These are phyloP conservation scores for Apophysomyces variabilis DNA, from an alignment of 371 early-diverging fungal species.

Conservation along the genomic window DNA sequence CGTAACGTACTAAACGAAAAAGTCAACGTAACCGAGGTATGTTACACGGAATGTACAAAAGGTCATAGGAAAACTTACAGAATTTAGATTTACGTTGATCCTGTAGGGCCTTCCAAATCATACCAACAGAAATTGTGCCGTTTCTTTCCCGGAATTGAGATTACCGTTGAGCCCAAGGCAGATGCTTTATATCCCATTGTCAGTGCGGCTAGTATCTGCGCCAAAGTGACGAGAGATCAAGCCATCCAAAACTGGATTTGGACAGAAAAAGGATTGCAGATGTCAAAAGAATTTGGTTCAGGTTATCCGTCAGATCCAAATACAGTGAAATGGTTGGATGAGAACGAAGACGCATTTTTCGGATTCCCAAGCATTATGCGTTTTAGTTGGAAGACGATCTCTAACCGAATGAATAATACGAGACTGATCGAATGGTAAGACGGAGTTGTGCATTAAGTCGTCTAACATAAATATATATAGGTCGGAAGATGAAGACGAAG, in stretches of 20 bases:
- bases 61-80: not conserved
- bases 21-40: slow-evolving; percentile 76
- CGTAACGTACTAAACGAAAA: slow-evolving; percentile 63
- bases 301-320: slow-evolving; percentile 99
- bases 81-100: slow-evolving; percentile 92
- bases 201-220: slow-evolving; percentile 98
- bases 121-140: slow-evolving; percentile 81
- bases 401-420: slow-evolving; percentile 67
- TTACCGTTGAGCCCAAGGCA: slow-evolving; percentile 95
- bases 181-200: slow-evolving; percentile 97
- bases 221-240: slow-evolving; percentile 97
- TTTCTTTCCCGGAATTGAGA: slow-evolving; percentile 75
- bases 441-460: not conserved
- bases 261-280: slow-evolving; percentile 61
- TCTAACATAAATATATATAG: slow-evolving; percentile 8
- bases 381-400: slow-evolving; percentile 96
- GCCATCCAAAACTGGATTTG: slow-evolving; percentile 84
- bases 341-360: slow-evolving; percentile 84
- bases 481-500: slow-evolving; percentile 37
- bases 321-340: slow-evolving; percentile 89
- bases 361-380: slow-evolving; percentile 94
- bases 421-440: slow-evolving; percentile 51
- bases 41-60: not conserved
- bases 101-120: slow-evolving; percentile 92
- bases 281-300: slow-evolving; percentile 82